Percentiles rank a stretch among this genome's conserved stretches.
Conservation (phyloP, 1,139 yeast species). For the Pneumocystis oryctolagi region DNA sequence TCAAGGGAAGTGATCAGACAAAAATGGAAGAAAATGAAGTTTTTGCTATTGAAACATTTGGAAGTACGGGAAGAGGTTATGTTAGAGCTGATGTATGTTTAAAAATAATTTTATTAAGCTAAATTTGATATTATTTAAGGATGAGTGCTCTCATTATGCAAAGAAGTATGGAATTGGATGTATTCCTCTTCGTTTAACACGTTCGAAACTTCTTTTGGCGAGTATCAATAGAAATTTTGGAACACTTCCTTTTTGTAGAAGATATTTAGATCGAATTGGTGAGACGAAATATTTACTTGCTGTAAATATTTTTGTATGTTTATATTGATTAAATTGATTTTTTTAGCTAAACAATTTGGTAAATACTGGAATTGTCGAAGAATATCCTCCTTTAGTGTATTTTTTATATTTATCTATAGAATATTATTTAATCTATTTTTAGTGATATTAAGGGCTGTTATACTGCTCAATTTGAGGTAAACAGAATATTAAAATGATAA, state of each 20-base stretch:
- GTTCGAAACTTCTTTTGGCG: constrained; percentile 51
- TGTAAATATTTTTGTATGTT: constrained; percentile 14
- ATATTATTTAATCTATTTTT: not conserved
- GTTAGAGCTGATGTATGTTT: constrained; percentile 41
- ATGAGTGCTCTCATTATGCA: constrained; percentile 92
- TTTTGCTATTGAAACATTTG: constrained; percentile 95
- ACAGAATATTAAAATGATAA: constrained; percentile 28
- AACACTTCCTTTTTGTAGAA: constrained; percentile 89
- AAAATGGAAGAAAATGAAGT: constrained; percentile 99
- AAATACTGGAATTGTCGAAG: constrained; percentile 73
- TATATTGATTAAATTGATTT: not conserved
- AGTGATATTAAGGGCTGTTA: constrained; percentile 62
- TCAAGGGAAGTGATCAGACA: constrained; percentile 79
- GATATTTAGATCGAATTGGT: constrained; percentile 82
- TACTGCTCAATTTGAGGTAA: constrained; percentile 92
- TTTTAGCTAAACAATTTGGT: constrained; percentile 52
- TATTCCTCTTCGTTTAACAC: constrained; percentile 43
- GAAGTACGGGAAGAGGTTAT: constrained; percentile 88
- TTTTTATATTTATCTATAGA: not conserved
- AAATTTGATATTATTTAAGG: constrained; percentile 22
- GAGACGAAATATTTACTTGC: constrained; percentile 85
- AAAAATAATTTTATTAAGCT: not conserved
- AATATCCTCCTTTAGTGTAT: constrained; percentile 78
- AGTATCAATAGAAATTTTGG: constrained; percentile 73
- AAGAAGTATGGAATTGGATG: constrained; percentile 31